Percentiles rank a stretch among this genome's conserved stretches.
phyloP scores from a whole-genome alignment of 805 yeast genomes.

The Candida ortonii region DNA sequence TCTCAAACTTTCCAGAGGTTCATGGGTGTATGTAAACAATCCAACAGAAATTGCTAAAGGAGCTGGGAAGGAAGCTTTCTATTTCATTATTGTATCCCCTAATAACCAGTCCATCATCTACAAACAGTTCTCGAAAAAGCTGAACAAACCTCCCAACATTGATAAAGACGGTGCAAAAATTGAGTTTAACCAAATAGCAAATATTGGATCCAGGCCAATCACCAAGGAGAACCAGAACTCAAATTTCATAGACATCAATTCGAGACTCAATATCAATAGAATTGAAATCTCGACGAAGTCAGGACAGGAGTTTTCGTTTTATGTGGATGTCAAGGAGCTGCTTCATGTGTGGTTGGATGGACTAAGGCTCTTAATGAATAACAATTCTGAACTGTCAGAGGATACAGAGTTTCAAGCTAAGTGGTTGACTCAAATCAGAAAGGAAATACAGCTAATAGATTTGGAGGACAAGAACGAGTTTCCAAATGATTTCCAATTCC shows the following conservation, averaged over 20 bases:
- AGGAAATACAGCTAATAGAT: conserved; percentile 47
- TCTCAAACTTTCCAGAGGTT: conserved; percentile 67
- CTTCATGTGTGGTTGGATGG: conserved; percentile 81
- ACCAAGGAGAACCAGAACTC: conserved; percentile 36
- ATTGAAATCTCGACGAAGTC: conserved; percentile 22
- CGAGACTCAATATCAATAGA: conserved; percentile 39
- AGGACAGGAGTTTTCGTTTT: conserved; percentile 48
- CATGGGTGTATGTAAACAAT: conserved; percentile 72
- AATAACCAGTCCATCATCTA: conserved; percentile 59
- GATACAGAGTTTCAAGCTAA: conserved; percentile 45
- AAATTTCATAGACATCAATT: conserved; percentile 52
- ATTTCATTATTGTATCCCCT: conserved; percentile 63
- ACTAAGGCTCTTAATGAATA: conserved; percentile 47
- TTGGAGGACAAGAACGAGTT: conserved; percentile 27
- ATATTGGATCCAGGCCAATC: conserved; percentile 50
- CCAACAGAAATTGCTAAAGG: conserved; percentile 34
- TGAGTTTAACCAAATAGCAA: conserved; percentile 48
- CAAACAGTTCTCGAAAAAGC: conserved; percentile 53
- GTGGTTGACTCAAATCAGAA: conserved; percentile 43
- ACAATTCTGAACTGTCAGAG: conserved; percentile 36
- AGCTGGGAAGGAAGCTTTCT: conserved; percentile 31
- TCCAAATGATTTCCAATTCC: conserved; percentile 2
- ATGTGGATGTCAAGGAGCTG: conserved; percentile 65
- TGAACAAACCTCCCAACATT: conserved; percentile 49
- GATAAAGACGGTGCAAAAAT: conserved; percentile 55